phyloP scores from a whole-genome alignment of 208 protist species.

The Acanthamoeba quina region DNA sequence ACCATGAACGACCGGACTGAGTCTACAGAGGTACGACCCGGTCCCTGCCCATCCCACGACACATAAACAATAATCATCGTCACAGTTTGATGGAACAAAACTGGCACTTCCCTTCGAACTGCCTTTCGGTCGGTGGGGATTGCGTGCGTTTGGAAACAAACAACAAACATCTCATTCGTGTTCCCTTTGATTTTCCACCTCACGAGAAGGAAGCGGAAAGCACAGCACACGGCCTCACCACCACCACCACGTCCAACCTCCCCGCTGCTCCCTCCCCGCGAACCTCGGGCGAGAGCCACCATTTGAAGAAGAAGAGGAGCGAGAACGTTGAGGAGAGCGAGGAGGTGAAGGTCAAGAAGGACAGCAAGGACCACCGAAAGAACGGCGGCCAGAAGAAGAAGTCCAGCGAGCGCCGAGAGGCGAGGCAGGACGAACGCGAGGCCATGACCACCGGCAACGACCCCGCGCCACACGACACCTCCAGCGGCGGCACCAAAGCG shows the following conservation, averaged over 20 bases:
- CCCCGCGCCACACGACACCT: background rate
- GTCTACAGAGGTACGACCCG: background rate
- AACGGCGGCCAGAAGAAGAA: background rate
- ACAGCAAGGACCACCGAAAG: background rate
- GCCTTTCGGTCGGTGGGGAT: background rate
- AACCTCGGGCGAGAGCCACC: background rate
- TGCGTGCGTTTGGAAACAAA: background rate
- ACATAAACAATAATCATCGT: too few species aligned
- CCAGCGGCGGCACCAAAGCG: background rate
- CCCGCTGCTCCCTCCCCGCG: background rate
- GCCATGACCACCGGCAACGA: background rate
- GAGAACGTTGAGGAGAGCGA: background rate
- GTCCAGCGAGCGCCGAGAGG: background rate
- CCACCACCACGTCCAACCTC: background rate
- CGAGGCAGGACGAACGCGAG: background rate
- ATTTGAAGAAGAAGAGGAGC: background rate
- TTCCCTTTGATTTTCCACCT: background rate
- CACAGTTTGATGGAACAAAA: background rate
- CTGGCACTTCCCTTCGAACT: too few species aligned
- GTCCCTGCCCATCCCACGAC: too few species aligned
- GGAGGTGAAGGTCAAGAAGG: background rate
- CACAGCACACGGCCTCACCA: background rate
- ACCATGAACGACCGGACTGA: conserved; percentile 15
- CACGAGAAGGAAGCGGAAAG: background rate
- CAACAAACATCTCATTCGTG: background rate